Evolutionary conservation across 129 eudicot species (phyloP).

Genomic region (Artemisia argyi): DNA sequence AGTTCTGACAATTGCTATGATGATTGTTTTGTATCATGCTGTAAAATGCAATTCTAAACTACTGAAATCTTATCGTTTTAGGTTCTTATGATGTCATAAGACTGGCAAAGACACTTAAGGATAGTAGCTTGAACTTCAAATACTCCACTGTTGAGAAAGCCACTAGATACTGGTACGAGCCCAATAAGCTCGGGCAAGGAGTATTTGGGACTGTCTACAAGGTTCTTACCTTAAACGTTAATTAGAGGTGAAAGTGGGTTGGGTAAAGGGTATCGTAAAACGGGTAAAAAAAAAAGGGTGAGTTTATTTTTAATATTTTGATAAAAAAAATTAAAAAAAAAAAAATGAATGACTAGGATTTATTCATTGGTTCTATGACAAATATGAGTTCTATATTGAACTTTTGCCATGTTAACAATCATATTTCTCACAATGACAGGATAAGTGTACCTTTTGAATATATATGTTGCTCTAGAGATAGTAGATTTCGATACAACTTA

Average conservation of each 20-base stretch:
- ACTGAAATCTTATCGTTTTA: conserved; percentile 10
- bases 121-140: conserved; percentile 78
- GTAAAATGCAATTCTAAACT: neutral
- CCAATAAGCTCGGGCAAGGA: conserved; percentile 87
- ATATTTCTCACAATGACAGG: conserved; percentile 14
- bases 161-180: conserved; percentile 63
- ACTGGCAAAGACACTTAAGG: conserved; percentile 57
- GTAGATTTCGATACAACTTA: too few relatives aligned
- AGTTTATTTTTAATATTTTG: too few relatives aligned
- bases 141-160: conserved; percentile 73
- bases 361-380: too few relatives aligned
- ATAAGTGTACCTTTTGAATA: too few relatives aligned
- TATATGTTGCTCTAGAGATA: too few relatives aligned
- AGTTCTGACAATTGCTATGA: conserved; percentile 44
- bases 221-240: conserved; percentile 30
- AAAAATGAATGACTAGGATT: too few relatives aligned
- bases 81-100: conserved; percentile 52
- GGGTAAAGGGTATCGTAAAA: neutral
- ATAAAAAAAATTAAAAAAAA: too few relatives aligned
- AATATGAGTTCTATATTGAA: too few relatives aligned
- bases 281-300: too few relatives aligned
- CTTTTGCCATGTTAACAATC: neutral
- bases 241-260: neutral
- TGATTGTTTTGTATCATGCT: conserved; percentile 36
- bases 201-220: conserved; percentile 87